Conservation (phyloP, 2,329 filamentous ascomycete species). For the Scleromitrula shiraiana region DNA sequence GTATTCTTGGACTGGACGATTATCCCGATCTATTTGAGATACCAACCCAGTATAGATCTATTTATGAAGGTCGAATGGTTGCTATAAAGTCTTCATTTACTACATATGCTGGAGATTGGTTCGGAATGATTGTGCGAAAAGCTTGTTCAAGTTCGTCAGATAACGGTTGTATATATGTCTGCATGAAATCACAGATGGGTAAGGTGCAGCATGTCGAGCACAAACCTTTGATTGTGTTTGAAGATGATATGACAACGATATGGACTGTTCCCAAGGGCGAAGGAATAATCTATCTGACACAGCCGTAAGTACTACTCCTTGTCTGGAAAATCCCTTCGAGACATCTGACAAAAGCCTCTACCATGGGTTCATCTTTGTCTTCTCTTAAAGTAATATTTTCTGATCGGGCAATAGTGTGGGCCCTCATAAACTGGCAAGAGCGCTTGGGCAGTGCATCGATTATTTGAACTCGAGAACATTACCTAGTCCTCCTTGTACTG, state of each 20-base stretch:
- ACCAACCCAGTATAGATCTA: constrained; percentile 11
- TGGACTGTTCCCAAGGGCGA: constrained; percentile 2
- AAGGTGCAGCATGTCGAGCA: background rate
- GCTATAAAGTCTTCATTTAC: constrained; percentile 14
- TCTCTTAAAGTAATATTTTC: background rate
- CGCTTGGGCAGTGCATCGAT: constrained; percentile 14
- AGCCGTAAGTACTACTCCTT: constrained; percentile 13
- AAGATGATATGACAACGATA: constrained; percentile 8
- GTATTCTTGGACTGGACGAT: constrained; percentile 17
- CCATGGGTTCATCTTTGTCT: too few species aligned
- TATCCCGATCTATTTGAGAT: constrained; percentile 11
- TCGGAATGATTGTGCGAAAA: constrained; percentile 15
- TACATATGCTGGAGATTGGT: constrained; percentile 17
- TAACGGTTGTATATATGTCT: constrained; percentile 12
- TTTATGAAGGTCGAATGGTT: constrained; percentile 11
- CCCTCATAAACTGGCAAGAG: constrained; percentile 17
- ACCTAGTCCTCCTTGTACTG: background rate
- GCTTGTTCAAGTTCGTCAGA: constrained; percentile 4
- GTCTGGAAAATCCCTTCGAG: background rate
- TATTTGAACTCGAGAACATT: background rate
- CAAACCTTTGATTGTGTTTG: constrained; percentile 18
- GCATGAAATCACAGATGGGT: constrained; percentile 13
- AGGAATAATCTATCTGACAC: constrained; percentile 13
- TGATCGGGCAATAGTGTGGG: constrained; percentile 13
- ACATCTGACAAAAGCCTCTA: too few species aligned